Conservation (phyloP, 2,329 filamentous ascomycete species). For the Fusarium stilboides region DNA sequence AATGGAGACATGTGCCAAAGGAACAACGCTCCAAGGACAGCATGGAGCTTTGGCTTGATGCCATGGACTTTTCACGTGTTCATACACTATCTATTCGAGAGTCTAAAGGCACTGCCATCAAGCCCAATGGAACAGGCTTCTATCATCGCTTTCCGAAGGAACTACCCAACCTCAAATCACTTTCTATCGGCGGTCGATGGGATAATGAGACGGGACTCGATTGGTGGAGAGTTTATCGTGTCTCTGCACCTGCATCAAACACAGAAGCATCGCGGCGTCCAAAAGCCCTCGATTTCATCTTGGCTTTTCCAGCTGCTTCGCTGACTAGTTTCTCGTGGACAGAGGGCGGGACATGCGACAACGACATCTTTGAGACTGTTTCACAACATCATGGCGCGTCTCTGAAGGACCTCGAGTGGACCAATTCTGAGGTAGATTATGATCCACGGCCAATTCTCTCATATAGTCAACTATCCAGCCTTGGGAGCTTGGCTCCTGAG, state of each 20-base stretch:
- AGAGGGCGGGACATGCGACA: not conserved
- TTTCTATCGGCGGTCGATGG: slow-evolving; percentile 11
- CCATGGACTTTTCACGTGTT: slow-evolving; percentile 18
- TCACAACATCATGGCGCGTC: slow-evolving; percentile 9
- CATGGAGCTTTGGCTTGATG: slow-evolving; percentile 15
- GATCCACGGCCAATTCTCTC: not conserved
- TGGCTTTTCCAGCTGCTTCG: not conserved
- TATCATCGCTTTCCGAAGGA: not conserved
- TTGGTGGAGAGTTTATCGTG: too few relatives aligned
- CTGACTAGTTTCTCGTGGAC: slow-evolving; percentile 4
- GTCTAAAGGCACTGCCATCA: too few relatives aligned
- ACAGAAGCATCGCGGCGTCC: not conserved
- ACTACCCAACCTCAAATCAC: slow-evolving; percentile 2
- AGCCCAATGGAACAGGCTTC: not conserved
- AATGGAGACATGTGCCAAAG: not conserved
- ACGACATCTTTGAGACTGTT: not conserved
- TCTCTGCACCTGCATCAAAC: too few relatives aligned
- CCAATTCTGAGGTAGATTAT: not conserved
- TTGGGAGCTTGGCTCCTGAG: not conserved
- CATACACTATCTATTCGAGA: slow-evolving; percentile 2
- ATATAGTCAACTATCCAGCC: not conserved
- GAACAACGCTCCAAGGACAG: slow-evolving; percentile 8
- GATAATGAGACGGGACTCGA: not conserved
- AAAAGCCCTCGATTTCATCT: slow-evolving; percentile 4
- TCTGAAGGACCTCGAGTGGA: slow-evolving; percentile 10